Base-by-base conservation (phyloP, 805 yeast species). In the Komagataella populi region DNA sequence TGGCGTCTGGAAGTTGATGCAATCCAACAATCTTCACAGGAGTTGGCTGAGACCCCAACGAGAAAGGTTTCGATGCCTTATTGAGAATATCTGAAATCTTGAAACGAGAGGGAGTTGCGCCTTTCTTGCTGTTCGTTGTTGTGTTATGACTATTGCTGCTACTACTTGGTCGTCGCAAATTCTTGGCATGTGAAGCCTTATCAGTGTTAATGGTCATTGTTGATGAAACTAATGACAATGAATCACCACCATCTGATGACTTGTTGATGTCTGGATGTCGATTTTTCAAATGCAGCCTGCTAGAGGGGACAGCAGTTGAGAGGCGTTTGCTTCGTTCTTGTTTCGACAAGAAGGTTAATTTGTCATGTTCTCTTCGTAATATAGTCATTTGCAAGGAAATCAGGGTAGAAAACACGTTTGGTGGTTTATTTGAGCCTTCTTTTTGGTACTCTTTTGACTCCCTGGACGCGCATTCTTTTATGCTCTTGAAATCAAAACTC, bases 1-100 rank as follows among this genome's bases (percentile, higher is more conserved):
- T 69, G 2, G 79, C 67, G 49, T 70, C 75, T 0, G 95, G 95
- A 48, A 89, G 68, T 47, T 82, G 85, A 47, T 61, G 60, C 1
- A 78, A 73, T n/a, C 64, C 66, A 23, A 75, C 76, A 39, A 73
- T 64, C 56, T 71, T 65, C 36, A 80, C 85, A 6, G 72, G 58
- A 24, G 61, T 60, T 52, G 68, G 53, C 68, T 67, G 57, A 53
- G 67, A 16, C 53, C 12, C 51, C 45, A 62, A 61, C 1, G 84
- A 74, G 56, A 84, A 84, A 23, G 87, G 83, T 51, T 86, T 72
- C 1, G 79, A 69, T 14, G 69, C 64, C 54, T 76, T 81, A 59
- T 60, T 61, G 36, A 68, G 58, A 14, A 68, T 54, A 3, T 68
- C 66, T 17, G 51, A 49, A 46, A 55, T 48, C 48, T 50, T 53